Conservation (phyloP, 148 eudicot genomes). For the Gaultheria prostrata region DNA sequence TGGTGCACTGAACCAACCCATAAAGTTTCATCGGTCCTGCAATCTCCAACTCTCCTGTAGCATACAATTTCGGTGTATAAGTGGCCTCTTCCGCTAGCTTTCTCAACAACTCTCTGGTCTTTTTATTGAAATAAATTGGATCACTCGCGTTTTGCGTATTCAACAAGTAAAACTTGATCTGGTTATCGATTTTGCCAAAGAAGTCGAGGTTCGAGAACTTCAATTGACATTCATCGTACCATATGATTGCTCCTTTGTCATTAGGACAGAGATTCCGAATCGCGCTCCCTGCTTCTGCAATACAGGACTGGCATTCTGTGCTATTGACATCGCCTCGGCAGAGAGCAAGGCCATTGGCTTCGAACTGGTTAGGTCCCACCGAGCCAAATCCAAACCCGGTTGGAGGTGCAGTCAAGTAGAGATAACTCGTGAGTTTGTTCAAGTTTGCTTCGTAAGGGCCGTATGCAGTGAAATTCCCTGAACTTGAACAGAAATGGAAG, state of each 20-base stretch:
- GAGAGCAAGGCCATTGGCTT: not conserved
- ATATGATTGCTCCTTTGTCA: not conserved
- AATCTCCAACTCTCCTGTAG: too few species aligned
- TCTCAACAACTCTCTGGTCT: too few species aligned
- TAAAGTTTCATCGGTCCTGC: too few species aligned
- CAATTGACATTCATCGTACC: not conserved
- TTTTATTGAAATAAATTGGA: too few species aligned
- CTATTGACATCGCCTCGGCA: too few species aligned
- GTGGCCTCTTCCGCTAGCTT: too few species aligned
- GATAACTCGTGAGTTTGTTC: not conserved
- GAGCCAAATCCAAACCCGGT: not conserved
- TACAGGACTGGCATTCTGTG: not conserved
- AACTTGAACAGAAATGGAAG: not conserved
- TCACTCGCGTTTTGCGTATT: too few species aligned
- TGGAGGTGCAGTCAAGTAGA: not conserved
- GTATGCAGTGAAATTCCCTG: not conserved
- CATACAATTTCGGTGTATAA: too few species aligned
- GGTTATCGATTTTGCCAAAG: not conserved
- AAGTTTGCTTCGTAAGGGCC: not conserved
- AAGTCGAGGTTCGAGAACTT: not conserved
- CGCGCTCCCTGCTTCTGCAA: not conserved
- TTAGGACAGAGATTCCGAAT: not conserved
- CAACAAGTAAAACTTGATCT: too few species aligned
- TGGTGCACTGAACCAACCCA: too few species aligned
- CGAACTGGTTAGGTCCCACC: not conserved